Conservation (phyloP, 2,329 filamentous ascomycete species). For the Colletotrichum higginsianum region DNA sequence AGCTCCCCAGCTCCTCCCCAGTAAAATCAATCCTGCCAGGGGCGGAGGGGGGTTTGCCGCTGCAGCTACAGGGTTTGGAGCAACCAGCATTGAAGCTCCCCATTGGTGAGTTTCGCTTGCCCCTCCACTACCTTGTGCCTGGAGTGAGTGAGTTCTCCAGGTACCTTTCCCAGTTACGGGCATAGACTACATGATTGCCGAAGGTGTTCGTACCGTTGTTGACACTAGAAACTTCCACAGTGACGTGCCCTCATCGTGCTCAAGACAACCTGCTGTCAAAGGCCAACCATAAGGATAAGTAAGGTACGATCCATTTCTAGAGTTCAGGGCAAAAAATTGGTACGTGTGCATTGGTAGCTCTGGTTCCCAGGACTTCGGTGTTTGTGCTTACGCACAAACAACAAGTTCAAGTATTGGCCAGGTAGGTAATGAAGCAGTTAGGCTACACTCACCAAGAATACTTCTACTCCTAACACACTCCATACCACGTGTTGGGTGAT, state of each 20-base stretch:
- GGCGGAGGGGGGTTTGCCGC: conserved; percentile 12
- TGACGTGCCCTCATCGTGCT: neutral
- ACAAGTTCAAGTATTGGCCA: too few relatives aligned
- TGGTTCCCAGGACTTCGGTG: too few relatives aligned
- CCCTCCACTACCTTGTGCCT: neutral
- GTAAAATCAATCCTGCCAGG: conserved; percentile 25
- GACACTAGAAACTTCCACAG: neutral
- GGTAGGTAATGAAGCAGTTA: too few relatives aligned
- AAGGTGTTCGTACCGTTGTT: neutral
- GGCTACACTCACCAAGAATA: too few relatives aligned
- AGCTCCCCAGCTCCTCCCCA: conserved; percentile 35
- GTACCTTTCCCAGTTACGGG: too few relatives aligned
- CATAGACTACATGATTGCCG: too few relatives aligned
- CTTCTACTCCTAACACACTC: too few relatives aligned
- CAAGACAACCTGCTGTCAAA: neutral
- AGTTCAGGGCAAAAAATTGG: neutral
- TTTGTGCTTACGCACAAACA: neutral
- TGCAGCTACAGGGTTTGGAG: conserved; percentile 21
- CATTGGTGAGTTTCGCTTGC: conserved; percentile 33
- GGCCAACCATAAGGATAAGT: neutral
- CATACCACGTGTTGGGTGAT: too few relatives aligned
- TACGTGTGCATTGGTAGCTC: too few relatives aligned
- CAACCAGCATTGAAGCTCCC: neutral
- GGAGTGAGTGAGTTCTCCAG: too few relatives aligned
- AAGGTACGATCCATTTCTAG: neutral